Evolutionary conservation across 768 basidiomycete genomes (phyloP).

Genomic region (Favolaschia claudopus): DNA sequence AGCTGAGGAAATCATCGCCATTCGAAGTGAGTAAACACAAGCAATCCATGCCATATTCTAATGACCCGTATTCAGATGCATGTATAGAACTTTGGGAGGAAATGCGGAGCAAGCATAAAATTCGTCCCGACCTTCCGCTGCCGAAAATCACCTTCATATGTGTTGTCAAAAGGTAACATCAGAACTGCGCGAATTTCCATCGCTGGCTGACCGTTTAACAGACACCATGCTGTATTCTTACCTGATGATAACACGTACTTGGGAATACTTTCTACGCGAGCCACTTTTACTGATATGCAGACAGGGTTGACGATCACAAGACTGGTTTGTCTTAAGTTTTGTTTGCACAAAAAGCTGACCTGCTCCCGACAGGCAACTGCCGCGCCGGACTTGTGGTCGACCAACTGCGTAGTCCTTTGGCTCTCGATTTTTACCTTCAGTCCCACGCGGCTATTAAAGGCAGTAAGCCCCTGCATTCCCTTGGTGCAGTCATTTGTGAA

Average conservation of each 20-base stretch:
- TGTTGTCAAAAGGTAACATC: constrained; percentile 60
- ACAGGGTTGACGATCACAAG: constrained; percentile 45
- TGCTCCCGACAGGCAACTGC: no score
- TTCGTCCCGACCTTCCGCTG: constrained; percentile 15
- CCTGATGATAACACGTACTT: constrained; percentile 31
- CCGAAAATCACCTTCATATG: constrained; percentile 62
- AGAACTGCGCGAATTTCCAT: no score
- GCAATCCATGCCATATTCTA: not conserved
- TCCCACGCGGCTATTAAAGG: constrained; percentile 63
- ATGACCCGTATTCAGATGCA: constrained; percentile 13
- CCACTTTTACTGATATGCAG: not conserved
- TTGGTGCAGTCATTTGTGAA: not conserved
- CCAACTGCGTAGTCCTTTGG: constrained; percentile 28
- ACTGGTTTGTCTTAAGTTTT: no score
- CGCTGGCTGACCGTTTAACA: constrained; percentile 29
- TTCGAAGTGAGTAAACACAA: constrained; percentile 44
- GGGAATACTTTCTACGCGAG: not conserved
- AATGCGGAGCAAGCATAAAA: constrained; percentile 8
- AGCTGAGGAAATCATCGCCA: constrained; percentile 51
- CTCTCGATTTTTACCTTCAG: constrained; percentile 63
- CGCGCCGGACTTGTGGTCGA: constrained; percentile 57
- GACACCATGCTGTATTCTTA: constrained; percentile 65
- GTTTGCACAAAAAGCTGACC: no score
- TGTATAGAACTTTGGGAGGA: constrained; percentile 28
- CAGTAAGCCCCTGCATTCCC: constrained; percentile 44